phyloP scores from a whole-genome alignment of 2,329 filamentous ascomycete species.

The Graphilbum ipis-grandicollis region DNA sequence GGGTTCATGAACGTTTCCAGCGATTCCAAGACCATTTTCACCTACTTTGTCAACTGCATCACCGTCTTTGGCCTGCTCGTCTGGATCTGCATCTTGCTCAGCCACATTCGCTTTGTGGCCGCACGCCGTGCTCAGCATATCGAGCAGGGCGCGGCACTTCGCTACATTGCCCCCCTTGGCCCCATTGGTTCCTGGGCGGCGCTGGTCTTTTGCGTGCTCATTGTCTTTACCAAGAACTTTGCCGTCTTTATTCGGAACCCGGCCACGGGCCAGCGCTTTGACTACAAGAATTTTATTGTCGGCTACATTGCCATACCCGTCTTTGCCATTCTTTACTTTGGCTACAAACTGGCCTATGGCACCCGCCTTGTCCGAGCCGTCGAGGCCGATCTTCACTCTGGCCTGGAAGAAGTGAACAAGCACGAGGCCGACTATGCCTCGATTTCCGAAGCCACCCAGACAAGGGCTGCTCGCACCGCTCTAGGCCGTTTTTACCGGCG shows the following conservation, averaged over 20 bases:
- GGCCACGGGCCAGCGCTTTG: conserved; percentile 28
- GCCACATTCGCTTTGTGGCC: conserved; percentile 19
- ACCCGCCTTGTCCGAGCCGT: not conserved
- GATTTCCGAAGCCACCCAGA: not conserved
- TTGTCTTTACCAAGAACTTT: conserved; percentile 6
- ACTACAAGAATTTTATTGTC: conserved; percentile 32
- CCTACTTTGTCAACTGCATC: conserved; percentile 22
- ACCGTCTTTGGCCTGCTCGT: conserved; percentile 24
- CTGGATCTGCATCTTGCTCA: conserved; percentile 21
- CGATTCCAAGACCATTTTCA: conserved; percentile 18
- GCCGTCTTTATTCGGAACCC: conserved; percentile 18
- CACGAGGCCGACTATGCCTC: not conserved
- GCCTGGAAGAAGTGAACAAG: not conserved
- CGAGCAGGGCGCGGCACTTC: conserved; percentile 13
- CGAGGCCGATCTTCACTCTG: not conserved
- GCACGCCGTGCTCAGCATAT: conserved; percentile 20
- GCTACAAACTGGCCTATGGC: not conserved
- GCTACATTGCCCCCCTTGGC: conserved; percentile 20
- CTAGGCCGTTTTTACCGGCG: not conserved
- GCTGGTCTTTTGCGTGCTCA: conserved; percentile 5
- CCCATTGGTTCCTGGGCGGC: conserved; percentile 17
- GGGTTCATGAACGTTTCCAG: conserved; percentile 23
- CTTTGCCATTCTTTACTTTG: not conserved
- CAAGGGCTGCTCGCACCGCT: not conserved
- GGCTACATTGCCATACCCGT: conserved; percentile 21